Percentiles rank a stretch among this genome's conserved stretches.
These are phyloP conservation scores for Kalmusia sp. DNA, from an alignment of 2,329 filamentous ascomycete species.

Conservation along the genomic window DNA sequence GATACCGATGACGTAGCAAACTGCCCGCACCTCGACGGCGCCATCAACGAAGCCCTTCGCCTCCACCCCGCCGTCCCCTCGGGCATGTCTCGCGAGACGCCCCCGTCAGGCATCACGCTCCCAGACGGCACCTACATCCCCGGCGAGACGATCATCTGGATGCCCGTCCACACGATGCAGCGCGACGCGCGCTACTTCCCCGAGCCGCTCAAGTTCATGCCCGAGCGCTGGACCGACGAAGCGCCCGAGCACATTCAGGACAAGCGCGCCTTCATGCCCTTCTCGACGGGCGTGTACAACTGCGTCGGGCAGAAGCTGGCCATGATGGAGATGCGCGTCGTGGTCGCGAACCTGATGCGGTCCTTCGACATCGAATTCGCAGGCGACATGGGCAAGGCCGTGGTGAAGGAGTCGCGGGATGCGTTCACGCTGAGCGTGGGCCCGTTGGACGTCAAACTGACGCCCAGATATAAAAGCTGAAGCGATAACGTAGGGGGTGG, in stretches of 20 bases:
- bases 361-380: constrained; percentile 62
- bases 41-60: constrained; percentile 39
- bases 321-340: constrained; percentile 69
- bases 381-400: constrained; percentile 28
- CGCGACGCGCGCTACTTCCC: constrained; percentile 37
- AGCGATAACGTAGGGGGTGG: background rate
- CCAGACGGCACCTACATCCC: constrained; percentile 40
- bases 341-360: constrained; percentile 66
- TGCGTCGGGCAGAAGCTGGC: constrained; percentile 74
- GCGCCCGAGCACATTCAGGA: constrained; percentile 28
- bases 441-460: constrained; percentile 36
- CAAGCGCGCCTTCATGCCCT: constrained; percentile 72
- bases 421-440: constrained; percentile 40
- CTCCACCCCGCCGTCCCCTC: constrained; percentile 41
- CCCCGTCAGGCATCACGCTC: constrained; percentile 38
- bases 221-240: constrained; percentile 40
- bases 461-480: constrained; percentile 10
- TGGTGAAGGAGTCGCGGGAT: constrained; percentile 31
- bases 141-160: constrained; percentile 36
- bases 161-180: constrained; percentile 38
- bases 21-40: constrained; percentile 36
- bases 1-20: constrained; percentile 34
- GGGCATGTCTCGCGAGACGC: constrained; percentile 41
- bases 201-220: constrained; percentile 32
- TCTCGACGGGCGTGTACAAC: constrained; percentile 70